Evolutionary conservation across 2,329 filamentous ascomycete genomes (phyloP).

Genomic region (Trichoderma oligosporum): DNA sequence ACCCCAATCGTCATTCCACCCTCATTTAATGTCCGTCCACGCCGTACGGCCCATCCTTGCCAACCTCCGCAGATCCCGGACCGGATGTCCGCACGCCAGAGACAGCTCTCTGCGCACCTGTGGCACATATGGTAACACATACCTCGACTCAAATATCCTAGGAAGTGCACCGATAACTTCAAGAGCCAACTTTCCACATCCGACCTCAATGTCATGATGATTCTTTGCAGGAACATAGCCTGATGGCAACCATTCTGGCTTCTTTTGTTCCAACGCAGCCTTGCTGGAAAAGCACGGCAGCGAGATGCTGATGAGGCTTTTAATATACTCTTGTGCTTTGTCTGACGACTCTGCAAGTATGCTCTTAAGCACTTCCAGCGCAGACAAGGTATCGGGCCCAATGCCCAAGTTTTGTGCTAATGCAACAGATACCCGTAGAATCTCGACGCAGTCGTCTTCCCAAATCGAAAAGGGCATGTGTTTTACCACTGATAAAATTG

Average conservation of each 20-base stretch:
- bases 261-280: slow-evolving; percentile 25
- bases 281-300: slow-evolving; percentile 37
- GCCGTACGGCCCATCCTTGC: slow-evolving; percentile 47
- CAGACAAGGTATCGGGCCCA: slow-evolving; percentile 44
- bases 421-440: slow-evolving; percentile 49
- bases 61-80: slow-evolving; percentile 49
- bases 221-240: slow-evolving; percentile 22
- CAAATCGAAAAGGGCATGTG: slow-evolving; percentile 51
- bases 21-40: slow-evolving; percentile 43
- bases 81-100: slow-evolving; percentile 50
- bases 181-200: slow-evolving; percentile 46
- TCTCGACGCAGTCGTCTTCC: slow-evolving; percentile 45
- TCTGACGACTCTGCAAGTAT: slow-evolving; percentile 46
- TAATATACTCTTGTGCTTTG: slow-evolving; percentile 46
- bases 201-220: slow-evolving; percentile 27
- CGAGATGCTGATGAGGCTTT: slow-evolving; percentile 46
- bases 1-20: not conserved
- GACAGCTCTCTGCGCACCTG: slow-evolving; percentile 47
- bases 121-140: slow-evolving; percentile 43
- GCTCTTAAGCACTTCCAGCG: slow-evolving; percentile 46
- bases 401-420: slow-evolving; percentile 41
- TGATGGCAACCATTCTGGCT: slow-evolving; percentile 32
- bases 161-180: slow-evolving; percentile 48
- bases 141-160: slow-evolving; percentile 44
- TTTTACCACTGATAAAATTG: slow-evolving; percentile 46